Base-by-base conservation (phyloP, 345 rosid genomes). In the Eucalyptus paniculata region DNA sequence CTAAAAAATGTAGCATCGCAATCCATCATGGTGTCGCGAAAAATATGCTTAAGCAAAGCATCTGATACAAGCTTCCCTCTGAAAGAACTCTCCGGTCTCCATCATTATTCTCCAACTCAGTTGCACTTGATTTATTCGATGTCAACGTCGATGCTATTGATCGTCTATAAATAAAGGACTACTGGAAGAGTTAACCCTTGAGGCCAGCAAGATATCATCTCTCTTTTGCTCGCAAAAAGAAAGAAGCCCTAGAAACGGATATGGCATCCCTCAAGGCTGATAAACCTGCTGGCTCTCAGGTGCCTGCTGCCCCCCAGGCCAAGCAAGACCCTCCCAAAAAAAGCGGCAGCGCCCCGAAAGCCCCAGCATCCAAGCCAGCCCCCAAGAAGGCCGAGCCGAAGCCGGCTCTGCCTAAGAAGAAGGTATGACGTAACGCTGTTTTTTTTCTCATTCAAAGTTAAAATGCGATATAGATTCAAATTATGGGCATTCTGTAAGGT, bases 201-300 rank as follows among this genome's bases (percentile, higher is more conserved):
- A 77, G 83, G 83, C 32, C 72, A 23, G 69, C 87, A 40, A 19
- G 37, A 37, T 2, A 26, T 17, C 45, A 26, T 47, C 37, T 32
- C 65, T 51, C 49, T 34, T 30, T 11, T 6, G n/a, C 37, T 18
- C 24, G 34, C 50, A 40, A 60, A 60, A 50, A 88, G 44, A 45
- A 49, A 86, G 21, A 53, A 53, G 72, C 60, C 86, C 32, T 18
- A 50, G 40, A 82, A 72, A 37, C 40, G 47, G 67, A 42, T 53
- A 94, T 95, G 97, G 94, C 97, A 88, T 95, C 96, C 87, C 51
- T 91, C 86, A 94, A 94, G 90, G 90, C 93, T 83, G 95, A 90
- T 89, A 95, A 95, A 91, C 94, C 96, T n/a, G 91, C 53, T 81
- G 90, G 90, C 45, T 32, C 92, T 81, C 92, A 91, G 32, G 6